Evolutionary conservation across 495 filamentous ascomycete genomes (phyloP).

Genomic region (Trypethelium eluteriae): DNA sequence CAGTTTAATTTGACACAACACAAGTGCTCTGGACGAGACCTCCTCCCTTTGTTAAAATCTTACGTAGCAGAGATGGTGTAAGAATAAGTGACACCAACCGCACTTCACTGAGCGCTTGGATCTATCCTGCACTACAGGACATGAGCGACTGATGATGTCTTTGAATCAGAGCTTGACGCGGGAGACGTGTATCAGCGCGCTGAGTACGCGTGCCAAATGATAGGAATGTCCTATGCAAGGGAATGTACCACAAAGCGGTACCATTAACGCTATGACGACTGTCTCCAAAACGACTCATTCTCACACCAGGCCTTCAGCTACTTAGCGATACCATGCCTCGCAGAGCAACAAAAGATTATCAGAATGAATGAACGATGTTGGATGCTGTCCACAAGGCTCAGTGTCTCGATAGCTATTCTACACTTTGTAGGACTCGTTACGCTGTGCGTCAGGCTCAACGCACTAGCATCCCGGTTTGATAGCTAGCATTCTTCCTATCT

Average conservation of each 20-base stretch:
- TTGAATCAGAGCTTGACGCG: not conserved
- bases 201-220: not conserved
- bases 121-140: not conserved
- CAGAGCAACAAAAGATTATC: not conserved
- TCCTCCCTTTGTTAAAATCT: too few relatives aligned
- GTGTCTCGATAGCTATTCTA: too few relatives aligned
- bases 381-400: not conserved
- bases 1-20: too few relatives aligned
- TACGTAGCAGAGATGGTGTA: not conserved
- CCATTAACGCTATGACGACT: not conserved
- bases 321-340: not conserved
- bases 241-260: conserved; percentile 2
- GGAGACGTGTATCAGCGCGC: not conserved
- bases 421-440: too few relatives aligned
- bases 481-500: conserved; percentile 3
- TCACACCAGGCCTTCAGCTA: not conserved
- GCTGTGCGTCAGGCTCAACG: not conserved
- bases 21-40: too few relatives aligned
- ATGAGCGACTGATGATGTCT: not conserved
- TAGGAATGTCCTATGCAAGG: conserved; percentile 1
- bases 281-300: conserved; percentile 7
- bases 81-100: not conserved
- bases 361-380: not conserved
- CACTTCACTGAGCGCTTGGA: too few relatives aligned
- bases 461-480: not conserved